Percentiles rank a stretch among this genome's conserved stretches.
phyloP scores from a whole-genome alignment of 2,329 filamentous ascomycete species.

The Harringtonia lauricola region DNA sequence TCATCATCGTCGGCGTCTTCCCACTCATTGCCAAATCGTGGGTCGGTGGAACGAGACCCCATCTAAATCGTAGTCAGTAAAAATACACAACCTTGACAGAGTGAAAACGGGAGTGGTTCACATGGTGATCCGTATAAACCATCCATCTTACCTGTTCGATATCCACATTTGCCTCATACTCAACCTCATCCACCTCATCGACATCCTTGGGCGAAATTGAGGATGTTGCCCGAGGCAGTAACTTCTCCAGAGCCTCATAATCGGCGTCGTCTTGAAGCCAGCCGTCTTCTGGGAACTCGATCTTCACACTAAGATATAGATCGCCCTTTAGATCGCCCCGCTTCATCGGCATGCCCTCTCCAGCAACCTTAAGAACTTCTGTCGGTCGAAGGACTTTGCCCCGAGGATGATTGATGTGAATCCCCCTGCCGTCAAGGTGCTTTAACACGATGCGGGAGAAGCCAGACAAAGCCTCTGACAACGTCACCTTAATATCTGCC shows the following conservation, averaged over 20 bases:
- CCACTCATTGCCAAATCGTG: conserved; percentile 53
- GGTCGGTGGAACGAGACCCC: conserved; percentile 60
- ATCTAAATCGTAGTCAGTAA: conserved; percentile 35
- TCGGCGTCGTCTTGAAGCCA: conserved; percentile 67
- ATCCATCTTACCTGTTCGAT: conserved; percentile 70
- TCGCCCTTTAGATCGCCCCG: conserved; percentile 75
- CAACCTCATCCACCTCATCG: conserved; percentile 86
- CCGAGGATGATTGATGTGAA: conserved; percentile 66
- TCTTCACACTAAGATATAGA: conserved; percentile 73
- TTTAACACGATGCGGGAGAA: conserved; percentile 86
- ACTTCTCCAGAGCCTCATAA: conserved; percentile 59
- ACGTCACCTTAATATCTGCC: conserved; percentile 67
- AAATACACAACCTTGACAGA: no score
- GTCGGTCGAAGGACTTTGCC: conserved; percentile 75
- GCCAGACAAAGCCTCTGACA: conserved; percentile 75
- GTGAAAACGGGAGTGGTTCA: no score
- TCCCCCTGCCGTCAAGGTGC: conserved; percentile 87
- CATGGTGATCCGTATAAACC: no score
- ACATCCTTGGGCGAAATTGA: conserved; percentile 41
- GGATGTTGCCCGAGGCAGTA: conserved; percentile 58
- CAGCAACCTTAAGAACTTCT: conserved; percentile 73
- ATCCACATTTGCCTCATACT: conserved; percentile 68
- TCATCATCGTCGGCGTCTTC: conserved; percentile 59
- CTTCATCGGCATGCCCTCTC: conserved; percentile 94
- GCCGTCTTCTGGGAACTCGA: conserved; percentile 79